These are phyloP conservation scores for Macrophomina phaseolina DNA, from an alignment of 2,329 filamentous ascomycete species.

Conservation along the genomic window DNA sequence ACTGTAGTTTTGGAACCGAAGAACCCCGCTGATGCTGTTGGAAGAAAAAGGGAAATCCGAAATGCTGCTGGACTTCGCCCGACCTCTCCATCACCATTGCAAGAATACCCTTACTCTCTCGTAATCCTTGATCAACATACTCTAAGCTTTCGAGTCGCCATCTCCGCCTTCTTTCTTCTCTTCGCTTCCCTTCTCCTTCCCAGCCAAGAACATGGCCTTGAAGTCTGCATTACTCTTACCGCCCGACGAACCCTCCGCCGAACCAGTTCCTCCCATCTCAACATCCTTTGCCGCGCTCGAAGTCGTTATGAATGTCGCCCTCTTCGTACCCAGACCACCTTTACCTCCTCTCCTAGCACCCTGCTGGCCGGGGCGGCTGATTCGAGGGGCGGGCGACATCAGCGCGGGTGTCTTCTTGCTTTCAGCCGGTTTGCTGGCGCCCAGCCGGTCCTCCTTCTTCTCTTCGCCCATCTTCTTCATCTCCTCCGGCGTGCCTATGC, in stretches of 20 bases:
- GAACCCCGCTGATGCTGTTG: not conserved
- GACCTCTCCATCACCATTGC: not conserved
- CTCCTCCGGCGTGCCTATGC: slow-evolving; percentile 59
- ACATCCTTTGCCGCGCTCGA: slow-evolving; percentile 7
- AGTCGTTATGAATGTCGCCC: not conserved
- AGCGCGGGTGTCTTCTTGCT: slow-evolving; percentile 30
- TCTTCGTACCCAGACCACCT: slow-evolving; percentile 14
- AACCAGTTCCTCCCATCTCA: slow-evolving; percentile 4
- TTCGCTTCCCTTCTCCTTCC: not conserved
- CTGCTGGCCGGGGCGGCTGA: slow-evolving; percentile 9
- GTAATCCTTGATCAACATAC: not conserved
- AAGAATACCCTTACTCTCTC: too few relatives aligned
- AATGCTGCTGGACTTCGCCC: not conserved
- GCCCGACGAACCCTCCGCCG: not conserved
- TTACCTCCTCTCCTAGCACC: slow-evolving; percentile 10
- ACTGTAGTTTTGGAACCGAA: too few relatives aligned
- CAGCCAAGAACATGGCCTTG: slow-evolving; percentile 21
- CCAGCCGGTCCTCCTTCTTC: slow-evolving; percentile 10
- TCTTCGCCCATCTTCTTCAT: slow-evolving; percentile 43
- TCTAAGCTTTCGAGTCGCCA: not conserved
- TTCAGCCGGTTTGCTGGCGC: slow-evolving; percentile 15
- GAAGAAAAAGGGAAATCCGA: not conserved
- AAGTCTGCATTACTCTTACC: slow-evolving; percentile 23
- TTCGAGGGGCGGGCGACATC: slow-evolving; percentile 1
- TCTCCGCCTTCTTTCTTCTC: not conserved